Evolutionary conservation across 306 rosid genomes (phyloP).

Genomic region (Lagenaria siceraria): DNA sequence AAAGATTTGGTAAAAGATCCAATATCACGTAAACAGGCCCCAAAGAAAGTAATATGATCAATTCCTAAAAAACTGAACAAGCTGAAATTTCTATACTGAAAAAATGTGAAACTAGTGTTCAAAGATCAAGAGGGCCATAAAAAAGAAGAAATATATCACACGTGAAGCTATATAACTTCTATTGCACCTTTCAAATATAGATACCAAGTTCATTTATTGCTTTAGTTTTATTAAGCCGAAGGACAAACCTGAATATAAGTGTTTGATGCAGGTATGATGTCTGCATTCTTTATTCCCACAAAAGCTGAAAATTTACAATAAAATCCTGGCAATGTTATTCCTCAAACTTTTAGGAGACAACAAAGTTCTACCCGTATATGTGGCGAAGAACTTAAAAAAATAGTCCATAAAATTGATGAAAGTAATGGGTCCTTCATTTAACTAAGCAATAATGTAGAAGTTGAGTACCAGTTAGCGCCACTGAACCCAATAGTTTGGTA

Average conservation of each 20-base stretch:
- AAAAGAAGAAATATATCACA: too few relatives aligned
- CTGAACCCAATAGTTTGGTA: slow-evolving; percentile 56
- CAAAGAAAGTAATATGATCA: neutral
- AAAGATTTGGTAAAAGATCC: too few relatives aligned
- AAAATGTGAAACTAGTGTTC: neutral
- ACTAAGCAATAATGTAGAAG: neutral
- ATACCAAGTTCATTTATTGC: too few relatives aligned
- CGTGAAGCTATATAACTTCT: too few relatives aligned
- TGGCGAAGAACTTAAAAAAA: neutral
- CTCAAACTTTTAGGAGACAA: slow-evolving; percentile 11
- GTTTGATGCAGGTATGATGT: slow-evolving; percentile 73
- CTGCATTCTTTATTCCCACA: slow-evolving; percentile 50
- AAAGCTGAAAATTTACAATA: slow-evolving; percentile 48
- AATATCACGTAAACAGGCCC: too few relatives aligned
- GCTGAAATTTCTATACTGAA: neutral
- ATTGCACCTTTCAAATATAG: too few relatives aligned
- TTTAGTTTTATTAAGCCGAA: too few relatives aligned
- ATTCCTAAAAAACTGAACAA: neutral
- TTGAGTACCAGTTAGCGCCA: slow-evolving; percentile 57
- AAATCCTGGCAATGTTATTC: slow-evolving; percentile 18
- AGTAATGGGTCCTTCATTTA: neutral
- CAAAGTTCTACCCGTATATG: slow-evolving; percentile 8
- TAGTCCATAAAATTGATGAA: neutral
- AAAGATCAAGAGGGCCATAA: too few relatives aligned
- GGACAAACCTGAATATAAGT: slow-evolving; percentile 61